Evolutionary conservation across 2,329 filamentous ascomycete genomes (phyloP), one percentile per base, ranked within the genome.

Genomic region (Grosmannia huntii): DNA sequence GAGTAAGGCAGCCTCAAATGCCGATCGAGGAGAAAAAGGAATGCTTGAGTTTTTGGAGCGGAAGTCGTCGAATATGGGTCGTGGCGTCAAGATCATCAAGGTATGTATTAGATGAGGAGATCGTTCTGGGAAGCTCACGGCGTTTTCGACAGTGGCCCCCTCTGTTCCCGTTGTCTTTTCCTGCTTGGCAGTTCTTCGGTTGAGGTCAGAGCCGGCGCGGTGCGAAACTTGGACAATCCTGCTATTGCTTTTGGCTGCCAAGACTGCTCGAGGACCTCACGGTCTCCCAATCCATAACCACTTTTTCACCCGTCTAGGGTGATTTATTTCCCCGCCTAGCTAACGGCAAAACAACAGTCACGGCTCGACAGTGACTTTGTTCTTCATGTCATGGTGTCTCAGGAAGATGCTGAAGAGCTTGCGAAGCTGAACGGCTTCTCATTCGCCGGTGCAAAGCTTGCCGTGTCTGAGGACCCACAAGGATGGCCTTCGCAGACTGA

Each of bases 11-110:
- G 76, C 80, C 12, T 75, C 68, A 31, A 87, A 89, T 63, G 68
- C 78, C 33, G 86, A 87, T 58, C 84, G 86, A 54, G 87, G 87
- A 23, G 67, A 87, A 28, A 77, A 78, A 60, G 80, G 82, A 60
- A 75, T 90, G 33, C 69, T 90, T 57, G 74, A 75, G 55, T 90
- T 89, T 67, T 72, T 90, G 62, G 85, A 90, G 71, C 82, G 84
- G 66, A 89, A 89, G 70, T 80, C 86, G 53, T 77, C 78, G 58
- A 72, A 76, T 63, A 75, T 82, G 65, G 73, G 74, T 66, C 76
- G 79, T 66, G 74, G 75, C 64, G 75, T 88, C 65, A 83, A 78
- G 68, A 84, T 91, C 62, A 84, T 82, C 74, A 89, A 89, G 84
- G 87, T 90, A 87, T 82, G 85, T 87, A 70, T 72, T 62, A 49